phyloP scores from a whole-genome alignment of 2,329 filamentous ascomycete species.

The Colletotrichum zoysiae region DNA sequence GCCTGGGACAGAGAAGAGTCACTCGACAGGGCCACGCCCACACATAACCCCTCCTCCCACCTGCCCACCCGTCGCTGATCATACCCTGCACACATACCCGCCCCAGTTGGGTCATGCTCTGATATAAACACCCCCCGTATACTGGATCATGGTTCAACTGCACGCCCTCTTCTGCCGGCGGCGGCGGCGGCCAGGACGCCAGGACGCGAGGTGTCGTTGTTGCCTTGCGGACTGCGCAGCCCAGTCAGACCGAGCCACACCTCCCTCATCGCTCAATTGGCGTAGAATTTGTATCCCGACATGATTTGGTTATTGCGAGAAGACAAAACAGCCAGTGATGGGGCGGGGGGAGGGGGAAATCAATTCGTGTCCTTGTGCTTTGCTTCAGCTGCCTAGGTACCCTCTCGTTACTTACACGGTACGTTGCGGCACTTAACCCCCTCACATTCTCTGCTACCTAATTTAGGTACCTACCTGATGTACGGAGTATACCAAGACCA shows the following conservation, averaged over 20 bases:
- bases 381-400: too few species aligned
- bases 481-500: too few species aligned
- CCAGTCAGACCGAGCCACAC: slow-evolving; percentile 40
- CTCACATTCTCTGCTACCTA: not conserved
- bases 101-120: not conserved
- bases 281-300: slow-evolving; percentile 14
- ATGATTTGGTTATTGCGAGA: slow-evolving; percentile 4
- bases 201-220: not conserved
- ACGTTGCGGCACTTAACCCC: not conserved
- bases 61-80: slow-evolving; percentile 16
- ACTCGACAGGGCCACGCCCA: slow-evolving; percentile 22
- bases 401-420: not conserved
- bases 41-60: slow-evolving; percentile 2
- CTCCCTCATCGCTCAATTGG: slow-evolving; percentile 22
- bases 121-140: not conserved
- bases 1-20: slow-evolving; percentile 34
- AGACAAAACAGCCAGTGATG: not conserved
- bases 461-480: too few species aligned
- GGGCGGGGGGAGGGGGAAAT: not conserved
- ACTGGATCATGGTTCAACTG: not conserved
- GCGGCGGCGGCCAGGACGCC: not conserved
- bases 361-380: not conserved
- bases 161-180: not conserved
- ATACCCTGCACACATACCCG: slow-evolving; percentile 18
- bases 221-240: slow-evolving; percentile 26